Evolutionary conservation across 2,329 filamentous ascomycete genomes (phyloP).

Genomic region (Monosporascus sp.): DNA sequence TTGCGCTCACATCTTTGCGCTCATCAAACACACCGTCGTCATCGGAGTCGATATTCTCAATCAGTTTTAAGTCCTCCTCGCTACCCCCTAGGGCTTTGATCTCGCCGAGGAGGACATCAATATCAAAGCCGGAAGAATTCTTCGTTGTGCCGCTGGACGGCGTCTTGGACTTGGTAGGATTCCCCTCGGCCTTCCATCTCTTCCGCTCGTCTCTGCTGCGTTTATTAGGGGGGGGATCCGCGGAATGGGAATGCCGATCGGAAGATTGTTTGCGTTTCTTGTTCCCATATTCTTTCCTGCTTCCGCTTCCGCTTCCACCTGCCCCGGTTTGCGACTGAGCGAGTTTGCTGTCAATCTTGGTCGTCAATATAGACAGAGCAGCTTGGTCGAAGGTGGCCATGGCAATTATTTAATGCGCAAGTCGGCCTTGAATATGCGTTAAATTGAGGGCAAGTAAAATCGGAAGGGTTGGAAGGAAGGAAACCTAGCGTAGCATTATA

Average conservation of each 20-base stretch:
- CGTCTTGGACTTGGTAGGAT: slow-evolving; percentile 5
- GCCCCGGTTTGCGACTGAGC: slow-evolving; percentile 28
- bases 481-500: too few species aligned
- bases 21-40: slow-evolving; percentile 31
- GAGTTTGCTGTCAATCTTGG: slow-evolving; percentile 51
- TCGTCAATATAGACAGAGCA: slow-evolving; percentile 47
- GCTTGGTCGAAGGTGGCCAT: slow-evolving; percentile 42
- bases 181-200: slow-evolving; percentile 14
- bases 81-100: slow-evolving; percentile 61
- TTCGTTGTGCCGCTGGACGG: slow-evolving; percentile 12
- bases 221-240: slow-evolving; percentile 21
- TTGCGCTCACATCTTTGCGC: slow-evolving; percentile 20
- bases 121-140: slow-evolving; percentile 12
- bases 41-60: slow-evolving; percentile 49
- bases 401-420: not conserved
- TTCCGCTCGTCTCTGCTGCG: slow-evolving; percentile 6
- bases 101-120: slow-evolving; percentile 48
- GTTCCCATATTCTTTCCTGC: slow-evolving; percentile 23
- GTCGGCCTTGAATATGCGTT: too few species aligned
- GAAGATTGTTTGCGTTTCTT: slow-evolving; percentile 38
- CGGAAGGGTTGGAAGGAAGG: too few species aligned
- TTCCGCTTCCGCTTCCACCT: slow-evolving; percentile 6
- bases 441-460: too few species aligned
- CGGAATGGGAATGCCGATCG: slow-evolving; percentile 19
- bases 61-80: slow-evolving; percentile 57